Evolutionary conservation across 2,329 filamentous ascomycete species (phyloP), one percentile per base, ranked within the genome.

Genomic region (Aspergillus neotritici): DNA sequence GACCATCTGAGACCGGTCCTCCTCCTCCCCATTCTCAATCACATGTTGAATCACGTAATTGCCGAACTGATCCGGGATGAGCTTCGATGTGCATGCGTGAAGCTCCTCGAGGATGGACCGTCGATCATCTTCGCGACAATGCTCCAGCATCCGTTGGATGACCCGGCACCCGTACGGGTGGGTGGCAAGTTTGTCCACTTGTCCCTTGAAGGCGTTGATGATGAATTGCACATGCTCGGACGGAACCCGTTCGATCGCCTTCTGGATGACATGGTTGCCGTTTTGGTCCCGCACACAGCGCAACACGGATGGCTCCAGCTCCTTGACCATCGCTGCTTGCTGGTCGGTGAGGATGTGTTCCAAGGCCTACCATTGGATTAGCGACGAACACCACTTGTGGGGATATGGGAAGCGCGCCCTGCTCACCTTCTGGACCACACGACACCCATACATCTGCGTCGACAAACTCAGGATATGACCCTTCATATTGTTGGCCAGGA

Each of bases 41-140:
- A 97, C 82, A 61, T 97, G 88, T 63, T 97, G 93, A 3, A 86
- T 85, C 13, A 98, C 93, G 61, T 98, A 98, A 68, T 98, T 98
- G 47, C 93, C 93, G 60, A 86, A 98, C 52, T 90, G 84, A 58
- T 97, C 87, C 1, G 82, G 80, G 51, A 96, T 86, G 45, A 97
- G 78, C 43, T 76, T 78, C 28, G 78, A 65, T 8, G 86, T 82
- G 52, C 83, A 84, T 8, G 75, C 73, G 59, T 93, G 85, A 15
- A 98, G 75, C 68, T 97, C 91, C 1, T 75, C 70, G 59, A 96
- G 78, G 40, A 97, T 84, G 28, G 76, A 77, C 37, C 75, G 72
- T 65, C 83, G 85, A 57, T 93, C 85, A 2, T 76, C 72, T 32
- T 84, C 79, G 12, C 83, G 81, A 41, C 87, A 89, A 58, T 87